Evolutionary conservation across 441 rosid genomes (phyloP).

Genomic region (Erodium trifolium): DNA sequence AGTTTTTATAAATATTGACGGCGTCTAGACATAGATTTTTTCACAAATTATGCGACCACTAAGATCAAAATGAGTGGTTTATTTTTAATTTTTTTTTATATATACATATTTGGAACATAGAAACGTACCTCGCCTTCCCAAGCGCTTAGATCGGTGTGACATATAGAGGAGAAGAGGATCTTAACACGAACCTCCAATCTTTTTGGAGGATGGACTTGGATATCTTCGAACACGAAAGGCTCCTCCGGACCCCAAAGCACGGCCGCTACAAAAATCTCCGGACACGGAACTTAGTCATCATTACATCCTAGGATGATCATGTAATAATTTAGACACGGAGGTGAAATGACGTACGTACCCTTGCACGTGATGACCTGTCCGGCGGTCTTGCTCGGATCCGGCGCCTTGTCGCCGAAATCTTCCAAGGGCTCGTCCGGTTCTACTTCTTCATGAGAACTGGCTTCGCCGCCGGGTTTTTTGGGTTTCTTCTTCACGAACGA

Average conservation of each 20-base stretch:
- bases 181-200: conserved; percentile 36
- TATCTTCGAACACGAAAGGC: conserved; percentile 29
- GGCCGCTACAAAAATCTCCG: conserved; percentile 24
- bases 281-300: no score
- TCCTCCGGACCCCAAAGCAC: conserved; percentile 30
- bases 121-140: conserved; percentile 37
- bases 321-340: no score
- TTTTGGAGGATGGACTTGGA: conserved; percentile 39
- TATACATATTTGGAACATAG: no score
- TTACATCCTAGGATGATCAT: no score
- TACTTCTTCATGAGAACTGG: background rate
- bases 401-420: background rate
- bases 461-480: background rate
- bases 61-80: no score
- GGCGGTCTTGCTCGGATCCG: conserved; percentile 15
- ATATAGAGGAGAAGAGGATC: conserved; percentile 35
- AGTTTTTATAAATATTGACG: no score
- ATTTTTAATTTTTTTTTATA: no score
- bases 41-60: no score
- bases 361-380: conserved; percentile 35
- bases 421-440: background rate
- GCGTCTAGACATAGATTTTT: no score
- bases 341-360: conserved; percentile 19
- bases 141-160: conserved; percentile 35
- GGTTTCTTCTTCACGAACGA: background rate